Conservation (phyloP, 1,139 yeast genomes). For the Geotrichum fermentans region DNA sequence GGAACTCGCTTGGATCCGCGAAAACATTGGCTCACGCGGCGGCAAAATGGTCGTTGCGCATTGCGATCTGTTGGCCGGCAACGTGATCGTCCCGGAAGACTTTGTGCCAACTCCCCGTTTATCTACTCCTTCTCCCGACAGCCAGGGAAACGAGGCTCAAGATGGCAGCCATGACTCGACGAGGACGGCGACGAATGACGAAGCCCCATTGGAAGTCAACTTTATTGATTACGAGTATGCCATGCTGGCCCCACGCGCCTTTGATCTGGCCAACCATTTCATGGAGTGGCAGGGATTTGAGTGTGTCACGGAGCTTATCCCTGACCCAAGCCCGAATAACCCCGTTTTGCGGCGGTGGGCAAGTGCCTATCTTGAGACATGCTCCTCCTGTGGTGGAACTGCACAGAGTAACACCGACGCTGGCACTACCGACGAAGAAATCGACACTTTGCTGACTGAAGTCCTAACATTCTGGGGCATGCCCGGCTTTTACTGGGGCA, state of each 20-base stretch:
- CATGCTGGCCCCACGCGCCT: constrained; percentile 75
- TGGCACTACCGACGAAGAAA: constrained; percentile 17
- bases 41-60: constrained; percentile 56
- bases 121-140: background rate
- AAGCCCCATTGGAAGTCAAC: constrained; percentile 38
- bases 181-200: background rate
- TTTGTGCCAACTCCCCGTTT: constrained; percentile 23
- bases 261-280: constrained; percentile 80
- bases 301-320: constrained; percentile 59
- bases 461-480: constrained; percentile 62
- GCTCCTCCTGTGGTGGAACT: background rate
- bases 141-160: constrained; percentile 22
- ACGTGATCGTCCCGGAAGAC: constrained; percentile 55
- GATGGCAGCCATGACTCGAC: background rate
- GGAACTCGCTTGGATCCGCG: constrained; percentile 58
- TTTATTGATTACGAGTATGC: constrained; percentile 81
- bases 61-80: constrained; percentile 69
- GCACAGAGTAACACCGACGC: constrained; percentile 16
- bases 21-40: constrained; percentile 43
- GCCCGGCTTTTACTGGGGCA: constrained; percentile 84
- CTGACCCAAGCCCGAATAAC: constrained; percentile 46
- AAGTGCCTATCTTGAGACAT: constrained; percentile 32
- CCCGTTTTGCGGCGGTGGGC: constrained; percentile 49
- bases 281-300: constrained; percentile 86
- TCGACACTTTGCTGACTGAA: constrained; percentile 49